These are phyloP conservation scores for Tylopilus sp. DNA, from an alignment of 768 basidiomycete species.

Conservation along the genomic window DNA sequence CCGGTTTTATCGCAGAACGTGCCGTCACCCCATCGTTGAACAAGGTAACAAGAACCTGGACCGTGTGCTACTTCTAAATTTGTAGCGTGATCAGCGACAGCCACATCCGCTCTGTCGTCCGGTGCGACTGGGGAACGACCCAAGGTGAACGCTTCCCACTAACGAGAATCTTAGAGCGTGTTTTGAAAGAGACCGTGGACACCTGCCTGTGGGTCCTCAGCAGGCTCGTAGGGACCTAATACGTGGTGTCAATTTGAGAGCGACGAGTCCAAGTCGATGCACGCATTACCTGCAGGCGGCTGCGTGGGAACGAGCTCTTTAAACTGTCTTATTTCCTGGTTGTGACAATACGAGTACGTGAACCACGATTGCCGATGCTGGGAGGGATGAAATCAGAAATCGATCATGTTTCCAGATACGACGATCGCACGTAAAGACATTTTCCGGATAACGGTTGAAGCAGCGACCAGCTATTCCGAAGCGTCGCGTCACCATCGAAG, in stretches of 20 bases:
- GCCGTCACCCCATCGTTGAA: slow-evolving; percentile 89
- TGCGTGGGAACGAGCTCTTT: slow-evolving; percentile 71
- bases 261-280: slow-evolving; percentile 17
- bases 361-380: slow-evolving; percentile 92
- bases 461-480: slow-evolving; percentile 78
- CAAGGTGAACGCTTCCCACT: slow-evolving; percentile 79
- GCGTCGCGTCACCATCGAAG: slow-evolving; percentile 55
- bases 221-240: slow-evolving; percentile 68
- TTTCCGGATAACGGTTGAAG: slow-evolving; percentile 74
- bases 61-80: slow-evolving; percentile 76
- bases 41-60: slow-evolving; percentile 85
- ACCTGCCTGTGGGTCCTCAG: slow-evolving; percentile 82
- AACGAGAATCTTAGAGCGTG: slow-evolving; percentile 20
- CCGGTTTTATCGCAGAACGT: slow-evolving; percentile 93
- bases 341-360: slow-evolving; percentile 96
- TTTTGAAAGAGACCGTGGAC: slow-evolving; percentile 23
- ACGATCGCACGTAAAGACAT: slow-evolving; percentile 76
- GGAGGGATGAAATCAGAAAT: slow-evolving; percentile 31
- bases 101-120: slow-evolving; percentile 61
- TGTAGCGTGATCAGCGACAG: slow-evolving; percentile 59
- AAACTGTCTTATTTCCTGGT: slow-evolving; percentile 94
- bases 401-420: slow-evolving; percentile 25
- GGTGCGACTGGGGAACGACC: slow-evolving; percentile 63
- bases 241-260: slow-evolving; percentile 21
- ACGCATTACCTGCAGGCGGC: slow-evolving; percentile 57